Evolutionary conservation across 805 yeast species (phyloP), one percentile per base, ranked within the genome.

Genomic region (Metschnikowia aberdeeniae): DNA sequence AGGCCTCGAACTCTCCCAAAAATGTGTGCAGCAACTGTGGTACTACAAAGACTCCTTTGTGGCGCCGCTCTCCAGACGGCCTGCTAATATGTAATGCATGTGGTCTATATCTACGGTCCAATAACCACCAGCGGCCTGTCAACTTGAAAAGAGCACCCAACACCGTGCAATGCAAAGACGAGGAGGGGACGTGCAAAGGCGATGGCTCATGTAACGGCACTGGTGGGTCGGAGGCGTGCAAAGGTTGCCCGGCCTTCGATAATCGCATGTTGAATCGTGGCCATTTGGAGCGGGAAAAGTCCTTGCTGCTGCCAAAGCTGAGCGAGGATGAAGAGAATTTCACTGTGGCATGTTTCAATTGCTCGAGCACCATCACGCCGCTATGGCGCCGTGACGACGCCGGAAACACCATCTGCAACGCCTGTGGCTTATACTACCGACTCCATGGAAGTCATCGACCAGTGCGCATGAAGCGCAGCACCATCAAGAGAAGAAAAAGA

Each of bases 181-280:
- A 68, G 26, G 67, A 60, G 33, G 89, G 89, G 2, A 71, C 82
- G 5, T 84, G 90, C 55, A 76, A 81, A 30, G 90, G 90, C 2
- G 83, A 81, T 52, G 89, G 95, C 5, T 74, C 81, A 47, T 87
- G 96, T 62, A 86, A 87, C 57, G 96, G 96, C 3, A 86, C 90
- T 3, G 96, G 96, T 5, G 96, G 96, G 1, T 65, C 89, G 2
- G 73, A 74, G 5, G 88, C 88, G 3, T 87, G 96, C 62, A 73
- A 78, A 51, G 89, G 90, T 2, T 87, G 96, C 59, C 93, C 95
- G 1, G 87, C 93, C 4, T 86, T 63, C 59, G 86, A 87, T 60
- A 88, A 86, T 63, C 73, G 95, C 49, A 73, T 79, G 20, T 56
- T 76, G 22, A 59, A 55, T 34, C 47, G 39, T 34, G 35, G 42